Conservation (phyloP, 108 stramenopile genomes). For the Skeletonema tropicum region DNA sequence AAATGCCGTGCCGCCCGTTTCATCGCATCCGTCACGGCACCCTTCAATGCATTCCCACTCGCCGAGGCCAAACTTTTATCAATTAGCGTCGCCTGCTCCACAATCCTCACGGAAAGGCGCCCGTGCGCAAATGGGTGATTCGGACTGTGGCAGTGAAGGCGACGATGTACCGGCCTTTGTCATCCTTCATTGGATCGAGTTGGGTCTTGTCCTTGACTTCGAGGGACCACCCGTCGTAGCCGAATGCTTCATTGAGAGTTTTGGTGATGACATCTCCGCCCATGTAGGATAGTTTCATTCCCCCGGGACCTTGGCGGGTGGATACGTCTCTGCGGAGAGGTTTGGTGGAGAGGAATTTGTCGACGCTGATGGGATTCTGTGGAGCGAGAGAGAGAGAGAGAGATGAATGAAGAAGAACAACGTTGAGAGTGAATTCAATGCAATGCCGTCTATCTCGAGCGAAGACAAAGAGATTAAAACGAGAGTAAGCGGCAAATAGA, state of each 20-base stretch:
- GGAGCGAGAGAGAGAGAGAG: not conserved
- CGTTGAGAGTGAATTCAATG: not conserved
- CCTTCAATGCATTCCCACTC: conserved; percentile 76
- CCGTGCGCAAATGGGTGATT: conserved; percentile 63
- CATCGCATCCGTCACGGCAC: conserved; percentile 83
- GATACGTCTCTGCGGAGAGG: conserved; percentile 68
- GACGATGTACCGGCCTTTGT: conserved; percentile 54
- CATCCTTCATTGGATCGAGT: conserved; percentile 57
- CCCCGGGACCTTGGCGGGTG: conserved; percentile 78
- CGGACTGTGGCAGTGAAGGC: conserved; percentile 74
- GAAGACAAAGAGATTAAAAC: not conserved
- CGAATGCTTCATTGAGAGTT: conserved; percentile 85
- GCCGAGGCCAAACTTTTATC: conserved; percentile 74
- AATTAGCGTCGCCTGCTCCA: conserved; percentile 77
- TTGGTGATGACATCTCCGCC: conserved; percentile 80
- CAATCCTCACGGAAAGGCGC: conserved; percentile 79
- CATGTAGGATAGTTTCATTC: conserved; percentile 78
- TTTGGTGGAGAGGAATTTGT: conserved; percentile 65
- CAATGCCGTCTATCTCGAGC: not conserved
- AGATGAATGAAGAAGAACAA: not conserved
- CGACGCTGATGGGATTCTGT: conserved; percentile 63
- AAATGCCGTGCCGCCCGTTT: conserved; percentile 87
- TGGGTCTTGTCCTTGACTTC: conserved; percentile 59
- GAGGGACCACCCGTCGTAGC: conserved; percentile 84
- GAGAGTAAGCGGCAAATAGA: not conserved